Evolutionary conservation across 2,329 filamentous ascomycete genomes (phyloP), one percentile per base, ranked within the genome.

Genomic region (Penicillium aurantiogriseum): DNA sequence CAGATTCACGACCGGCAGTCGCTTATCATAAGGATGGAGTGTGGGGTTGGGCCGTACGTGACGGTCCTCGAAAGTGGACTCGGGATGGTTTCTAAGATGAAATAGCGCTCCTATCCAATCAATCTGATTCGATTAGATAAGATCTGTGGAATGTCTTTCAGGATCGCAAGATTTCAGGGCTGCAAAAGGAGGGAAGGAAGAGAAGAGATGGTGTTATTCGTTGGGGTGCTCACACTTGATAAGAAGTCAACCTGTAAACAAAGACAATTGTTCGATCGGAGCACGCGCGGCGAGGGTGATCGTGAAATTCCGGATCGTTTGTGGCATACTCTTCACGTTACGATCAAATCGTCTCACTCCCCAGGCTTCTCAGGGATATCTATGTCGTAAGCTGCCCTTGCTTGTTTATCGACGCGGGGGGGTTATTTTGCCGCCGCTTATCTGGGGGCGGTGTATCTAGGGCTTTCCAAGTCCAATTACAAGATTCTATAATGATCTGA

Each of bases 321-420:
- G 29, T 45, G 21, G 11, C 29, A 31, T 52, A 21, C 17, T 19
- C 27, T 53, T 47, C 40, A 25, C 33, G 7, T 36, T 25, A 38
- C 17, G 25, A 47, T 23, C 19, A 25, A 39, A 9, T 23, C 19
- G 5, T 53, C 31, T 53, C 50, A 46, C n/a, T 19, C 21, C 21
- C 29, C 13, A 13, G 44, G 8, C 27, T 40, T 49, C 21, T 19
- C 45, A 40, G 44, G 52, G n/a, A 39, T 46, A 38, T 56, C 27
- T 4, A 40, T 31, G 29, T 44, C 13, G 50, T 46, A 33, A 25
- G 51, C 55, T 44, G 59, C 61, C 68, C 65, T 71, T 67, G 66
- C 66, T 46, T 66, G 64, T 67, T 67, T 63, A 67, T 63, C 67
- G 54, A 65, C 64, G 68, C 64, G 69, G 69, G 54, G 50, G 69